phyloP scores from a whole-genome alignment of 345 rosid species.

The Syzygium aqueum region DNA sequence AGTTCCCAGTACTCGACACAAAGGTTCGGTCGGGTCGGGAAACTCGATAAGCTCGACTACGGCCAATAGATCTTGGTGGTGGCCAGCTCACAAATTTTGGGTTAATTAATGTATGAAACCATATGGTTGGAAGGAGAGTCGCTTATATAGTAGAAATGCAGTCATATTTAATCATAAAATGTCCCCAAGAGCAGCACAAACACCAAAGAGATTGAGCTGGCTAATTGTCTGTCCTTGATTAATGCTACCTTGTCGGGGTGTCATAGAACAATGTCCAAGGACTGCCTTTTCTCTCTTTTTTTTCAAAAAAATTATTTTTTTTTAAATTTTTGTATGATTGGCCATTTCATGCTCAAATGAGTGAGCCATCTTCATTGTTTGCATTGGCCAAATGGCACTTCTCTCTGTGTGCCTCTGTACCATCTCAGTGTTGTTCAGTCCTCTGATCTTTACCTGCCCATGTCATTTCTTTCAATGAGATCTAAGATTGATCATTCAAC shows the following conservation, averaged over 20 bases:
- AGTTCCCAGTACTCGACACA: background rate
- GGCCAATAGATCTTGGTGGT: background rate
- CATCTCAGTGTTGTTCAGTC: background rate
- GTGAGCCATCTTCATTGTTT: background rate
- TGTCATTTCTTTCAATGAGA: background rate
- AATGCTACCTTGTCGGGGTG: conserved; percentile 22
- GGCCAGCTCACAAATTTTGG: background rate
- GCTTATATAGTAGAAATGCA: background rate
- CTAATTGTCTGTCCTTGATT: conserved; percentile 25
- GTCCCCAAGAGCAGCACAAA: conserved; percentile 5
- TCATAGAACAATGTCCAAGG: conserved; percentile 7
- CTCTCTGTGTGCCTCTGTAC: background rate
- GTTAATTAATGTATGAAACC: background rate
- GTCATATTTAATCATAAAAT: conserved; percentile 4
- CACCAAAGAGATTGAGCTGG: conserved; percentile 30
- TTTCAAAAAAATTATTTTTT: background rate
- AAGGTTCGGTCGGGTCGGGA: background rate
- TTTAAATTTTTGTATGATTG: background rate
- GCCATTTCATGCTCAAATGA: conserved; percentile 1
- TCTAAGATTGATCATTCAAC: background rate
- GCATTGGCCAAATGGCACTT: background rate
- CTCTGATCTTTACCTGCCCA: background rate
- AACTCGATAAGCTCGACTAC: background rate
- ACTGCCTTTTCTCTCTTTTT: background rate
- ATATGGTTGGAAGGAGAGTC: background rate